Conservation (phyloP, 495 filamentous ascomycete species). For the Neurospora sp. region DNA sequence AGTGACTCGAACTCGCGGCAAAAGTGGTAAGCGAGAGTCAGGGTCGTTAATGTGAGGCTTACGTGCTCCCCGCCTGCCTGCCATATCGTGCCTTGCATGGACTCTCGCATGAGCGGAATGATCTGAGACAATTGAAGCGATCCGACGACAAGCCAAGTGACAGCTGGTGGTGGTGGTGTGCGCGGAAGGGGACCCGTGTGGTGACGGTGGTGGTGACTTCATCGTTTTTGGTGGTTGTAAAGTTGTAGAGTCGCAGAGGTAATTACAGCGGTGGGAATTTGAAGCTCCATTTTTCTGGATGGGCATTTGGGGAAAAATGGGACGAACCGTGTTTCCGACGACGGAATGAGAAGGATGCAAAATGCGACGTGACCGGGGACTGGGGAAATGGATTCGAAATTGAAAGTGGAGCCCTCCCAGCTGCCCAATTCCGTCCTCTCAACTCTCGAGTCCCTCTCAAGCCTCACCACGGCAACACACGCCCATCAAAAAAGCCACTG, state of each 20-base stretch:
- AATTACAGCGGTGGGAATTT: background rate
- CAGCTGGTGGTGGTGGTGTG: background rate
- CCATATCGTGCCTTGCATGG: background rate
- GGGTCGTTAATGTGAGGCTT: background rate
- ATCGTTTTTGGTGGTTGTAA: background rate
- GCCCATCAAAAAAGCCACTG: background rate
- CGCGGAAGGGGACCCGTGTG: background rate
- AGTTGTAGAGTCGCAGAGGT: background rate
- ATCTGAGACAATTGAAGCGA: background rate
- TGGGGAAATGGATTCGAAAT: background rate
- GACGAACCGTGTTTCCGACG: background rate
- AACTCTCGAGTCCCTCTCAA: background rate
- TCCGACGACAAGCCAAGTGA: background rate
- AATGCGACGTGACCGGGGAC: background rate
- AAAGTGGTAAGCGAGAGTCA: background rate
- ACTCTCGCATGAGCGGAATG: background rate
- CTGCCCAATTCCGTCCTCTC: no score
- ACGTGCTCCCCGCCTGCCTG: background rate
- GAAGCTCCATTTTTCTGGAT: background rate
- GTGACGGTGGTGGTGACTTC: background rate
- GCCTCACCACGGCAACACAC: background rate
- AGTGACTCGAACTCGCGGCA: background rate
- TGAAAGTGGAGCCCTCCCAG: background rate
- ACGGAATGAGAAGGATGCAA: background rate
- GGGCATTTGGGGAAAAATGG: background rate